Evolutionary conservation across 805 yeast genomes (phyloP), one percentile per base, ranked within the genome.

Genomic region (Yueomyces sp.): DNA sequence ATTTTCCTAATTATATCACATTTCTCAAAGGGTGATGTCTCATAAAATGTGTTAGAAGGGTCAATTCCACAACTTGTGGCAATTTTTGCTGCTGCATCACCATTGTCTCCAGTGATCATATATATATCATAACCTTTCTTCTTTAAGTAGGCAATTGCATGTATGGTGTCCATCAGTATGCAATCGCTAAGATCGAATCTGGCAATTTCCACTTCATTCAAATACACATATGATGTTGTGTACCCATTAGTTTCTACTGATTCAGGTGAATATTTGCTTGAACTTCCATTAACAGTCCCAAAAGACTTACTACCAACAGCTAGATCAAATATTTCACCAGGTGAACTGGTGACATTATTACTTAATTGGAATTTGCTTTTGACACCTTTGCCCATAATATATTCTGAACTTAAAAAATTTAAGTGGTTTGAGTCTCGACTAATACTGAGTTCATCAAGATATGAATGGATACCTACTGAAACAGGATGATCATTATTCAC

Each of bases 51-150:
- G 53, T 81, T 77, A 3, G 69, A 65, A 9, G 62, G 54, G 0
- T 80, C 74, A 28, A 92, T 80, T 1, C 86, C 90, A 33, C 86
- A 73, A 42, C 73, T 71, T 7, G 56, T 52, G 0, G 92, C 95
- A 38, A 86, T 75, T 43, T 69, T 67, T 36, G 61, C 57, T 0
- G 95, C 92, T 2, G 83, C 76, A 28, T 64, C 64, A 4, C 57
- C 58, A 45, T 78, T 75, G 60, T 92, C 99, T 37, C 99, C 99
- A 2, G 95, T 86, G 2, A 92, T 84, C 76, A 92, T 77, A 5
- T 86, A 94, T 8, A 87, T 79, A 7, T 70, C 66, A 50, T 76
- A 74, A 0, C 81, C 80, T 39, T 67, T 63, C 1, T 56, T 51
- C 41, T 63, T 63, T 40, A 92, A 66, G 47, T 74, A 71, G 28